Percentiles rank a stretch among this genome's conserved stretches.
These are phyloP conservation scores for Leccinum subgranulosum DNA, from an alignment of 768 basidiomycete species.

Conservation along the genomic window DNA sequence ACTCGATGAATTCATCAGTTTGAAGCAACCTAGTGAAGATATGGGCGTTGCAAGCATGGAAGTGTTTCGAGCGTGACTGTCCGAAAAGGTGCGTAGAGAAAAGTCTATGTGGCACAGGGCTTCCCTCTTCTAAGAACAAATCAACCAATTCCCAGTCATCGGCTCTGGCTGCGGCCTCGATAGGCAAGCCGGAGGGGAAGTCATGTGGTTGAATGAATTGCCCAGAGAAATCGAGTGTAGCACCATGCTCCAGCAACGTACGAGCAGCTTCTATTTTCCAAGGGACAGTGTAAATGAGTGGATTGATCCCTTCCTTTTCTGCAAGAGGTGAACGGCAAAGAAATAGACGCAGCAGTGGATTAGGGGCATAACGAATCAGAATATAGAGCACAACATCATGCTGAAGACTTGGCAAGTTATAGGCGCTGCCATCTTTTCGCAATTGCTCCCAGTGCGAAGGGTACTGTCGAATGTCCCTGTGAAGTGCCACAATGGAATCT, in stretches of 20 bases:
- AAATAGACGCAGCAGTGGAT: not conserved
- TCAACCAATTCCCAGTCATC: not conserved
- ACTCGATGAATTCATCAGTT: not conserved
- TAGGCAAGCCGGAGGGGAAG: not conserved
- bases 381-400: not conserved
- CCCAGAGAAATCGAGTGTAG: not conserved
- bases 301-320: not conserved
- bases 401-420: not conserved
- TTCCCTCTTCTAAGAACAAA: not conserved
- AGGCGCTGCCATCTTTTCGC: accelerated
- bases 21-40: not conserved
- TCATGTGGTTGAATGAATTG: no score
- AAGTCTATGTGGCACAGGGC: not conserved
- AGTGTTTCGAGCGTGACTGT: accelerated
- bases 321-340: not conserved
- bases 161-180: not conserved
- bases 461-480: not conserved
- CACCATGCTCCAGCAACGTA: not conserved
- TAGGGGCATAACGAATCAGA: not conserved
- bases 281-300: not conserved
- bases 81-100: not conserved
- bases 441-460: not conserved
- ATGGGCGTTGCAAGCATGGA: accelerated
- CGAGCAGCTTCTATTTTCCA: not conserved
- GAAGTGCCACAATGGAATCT: not conserved